phyloP scores from a whole-genome alignment of 1,284 basidiomycete genomes.

The Ceratorhiza oryzae-sativae region DNA sequence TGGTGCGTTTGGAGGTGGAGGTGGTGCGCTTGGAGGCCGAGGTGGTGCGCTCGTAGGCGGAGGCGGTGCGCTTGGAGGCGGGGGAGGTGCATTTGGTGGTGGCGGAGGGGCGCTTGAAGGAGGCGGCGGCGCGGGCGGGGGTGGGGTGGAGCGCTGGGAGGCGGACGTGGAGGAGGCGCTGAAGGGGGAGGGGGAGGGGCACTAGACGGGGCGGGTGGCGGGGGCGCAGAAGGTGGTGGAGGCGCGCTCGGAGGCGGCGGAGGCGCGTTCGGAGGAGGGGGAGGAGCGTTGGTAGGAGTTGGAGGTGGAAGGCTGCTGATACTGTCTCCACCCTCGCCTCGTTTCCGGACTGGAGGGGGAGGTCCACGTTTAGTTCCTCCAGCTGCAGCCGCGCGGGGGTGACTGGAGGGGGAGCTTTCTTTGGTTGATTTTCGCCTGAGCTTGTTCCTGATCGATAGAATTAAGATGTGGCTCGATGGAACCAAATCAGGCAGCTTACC shows the following conservation, averaged over 20 bases:
- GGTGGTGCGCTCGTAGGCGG: conserved; percentile 38
- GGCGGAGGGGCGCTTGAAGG: conserved; percentile 5
- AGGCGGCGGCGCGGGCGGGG: conserved; percentile 46
- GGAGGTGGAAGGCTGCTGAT: conserved; percentile 42
- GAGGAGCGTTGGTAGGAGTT: conserved; percentile 46
- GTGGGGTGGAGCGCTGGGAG: conserved; percentile 48
- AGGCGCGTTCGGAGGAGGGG: conserved; percentile 49
- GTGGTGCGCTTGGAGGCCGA: conserved; percentile 42
- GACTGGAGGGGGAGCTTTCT: conserved; percentile 5
- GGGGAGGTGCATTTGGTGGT: neutral
- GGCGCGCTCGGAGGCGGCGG: conserved; percentile 49
- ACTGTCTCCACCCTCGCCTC: conserved; percentile 9
- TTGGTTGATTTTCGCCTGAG: conserved; percentile 36
- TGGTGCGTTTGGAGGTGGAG: conserved; percentile 42
- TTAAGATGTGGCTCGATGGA: conserved; percentile 46
- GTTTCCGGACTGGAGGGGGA: conserved; percentile 18
- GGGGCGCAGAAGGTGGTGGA: conserved; percentile 40
- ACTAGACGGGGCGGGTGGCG: conserved; percentile 51
- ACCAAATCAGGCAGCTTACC: conserved; percentile 43
- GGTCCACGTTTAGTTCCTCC: conserved; percentile 23
- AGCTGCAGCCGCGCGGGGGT: neutral
- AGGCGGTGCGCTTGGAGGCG: conserved; percentile 47
- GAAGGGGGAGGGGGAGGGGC: conserved; percentile 43
- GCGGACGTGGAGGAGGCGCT: conserved; percentile 43
- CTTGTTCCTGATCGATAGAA: neutral